phyloP scores from a whole-genome alignment of 208 protist species.

The Crithidia expoeki region DNA sequence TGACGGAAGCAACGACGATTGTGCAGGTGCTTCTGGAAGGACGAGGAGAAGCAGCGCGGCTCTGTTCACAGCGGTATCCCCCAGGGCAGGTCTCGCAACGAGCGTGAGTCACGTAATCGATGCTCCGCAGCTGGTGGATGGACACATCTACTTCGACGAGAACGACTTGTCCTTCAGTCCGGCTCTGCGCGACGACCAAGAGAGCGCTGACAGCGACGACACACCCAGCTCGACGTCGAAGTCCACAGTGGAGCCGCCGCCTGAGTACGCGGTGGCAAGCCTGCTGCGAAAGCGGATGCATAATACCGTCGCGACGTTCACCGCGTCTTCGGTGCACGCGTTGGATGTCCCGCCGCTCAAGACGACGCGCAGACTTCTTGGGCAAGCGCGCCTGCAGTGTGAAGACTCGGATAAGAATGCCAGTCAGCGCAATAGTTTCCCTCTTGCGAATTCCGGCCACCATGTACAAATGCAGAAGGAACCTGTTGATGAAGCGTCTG shows the following conservation, averaged over 20 bases:
- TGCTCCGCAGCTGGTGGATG: not conserved
- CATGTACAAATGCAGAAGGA: not conserved
- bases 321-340: conserved; percentile 20
- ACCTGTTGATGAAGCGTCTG: not conserved
- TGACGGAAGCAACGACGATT: not conserved
- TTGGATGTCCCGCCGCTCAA: conserved; percentile 24
- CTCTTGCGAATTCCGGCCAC: too few species aligned
- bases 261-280: conserved; percentile 21
- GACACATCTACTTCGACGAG: not conserved
- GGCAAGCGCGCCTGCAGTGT: conserved; percentile 4
- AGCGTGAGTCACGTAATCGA: not conserved
- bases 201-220: not conserved
- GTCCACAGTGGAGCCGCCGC: conserved; percentile 8
- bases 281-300: conserved; percentile 32
- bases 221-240: not conserved
- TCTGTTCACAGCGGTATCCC: too few species aligned
- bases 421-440: too few species aligned
- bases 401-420: not conserved
- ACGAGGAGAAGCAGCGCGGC: not conserved
- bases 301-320: conserved; percentile 21
- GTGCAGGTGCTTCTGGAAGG: not conserved
- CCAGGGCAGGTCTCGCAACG: too few species aligned
- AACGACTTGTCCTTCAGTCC: conserved; percentile 2
- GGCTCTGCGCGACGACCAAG: not conserved
- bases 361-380: conserved; percentile 4